Conservation (phyloP, 805 yeast species). For the Zygosaccharomyces rouxii region DNA sequence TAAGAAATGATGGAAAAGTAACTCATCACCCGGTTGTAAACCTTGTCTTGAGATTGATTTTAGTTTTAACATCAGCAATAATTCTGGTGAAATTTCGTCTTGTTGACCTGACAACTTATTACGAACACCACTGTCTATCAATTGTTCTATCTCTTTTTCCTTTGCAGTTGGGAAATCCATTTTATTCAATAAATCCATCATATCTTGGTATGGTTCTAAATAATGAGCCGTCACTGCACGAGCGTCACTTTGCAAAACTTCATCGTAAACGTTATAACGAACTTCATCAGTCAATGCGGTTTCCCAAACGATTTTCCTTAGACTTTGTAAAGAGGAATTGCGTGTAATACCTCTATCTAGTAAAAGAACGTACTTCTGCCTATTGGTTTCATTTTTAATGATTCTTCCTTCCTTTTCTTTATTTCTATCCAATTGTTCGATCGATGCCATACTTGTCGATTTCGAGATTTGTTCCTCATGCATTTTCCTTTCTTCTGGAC, state of each 20-base stretch:
- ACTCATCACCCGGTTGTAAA: conserved; percentile 35
- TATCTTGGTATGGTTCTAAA: conserved; percentile 40
- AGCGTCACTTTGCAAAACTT: conserved; percentile 24
- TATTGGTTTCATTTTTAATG: conserved; percentile 28
- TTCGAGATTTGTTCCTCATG: conserved; percentile 55
- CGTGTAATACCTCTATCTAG: conserved; percentile 33
- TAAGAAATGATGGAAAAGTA: conserved; percentile 33
- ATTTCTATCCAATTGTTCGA: conserved; percentile 31
- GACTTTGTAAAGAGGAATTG: conserved; percentile 26
- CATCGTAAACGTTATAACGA: conserved; percentile 23
- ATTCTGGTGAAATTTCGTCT: conserved; percentile 18
- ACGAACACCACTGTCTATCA: conserved; percentile 19
- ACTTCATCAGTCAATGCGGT: conserved; percentile 25
- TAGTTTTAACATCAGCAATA: conserved; percentile 32
- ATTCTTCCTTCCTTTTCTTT: conserved; percentile 25
- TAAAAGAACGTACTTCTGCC: conserved; percentile 24
- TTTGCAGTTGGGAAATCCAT: conserved; percentile 34
- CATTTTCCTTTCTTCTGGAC: conserved; percentile 44
- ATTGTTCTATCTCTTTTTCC: conserved; percentile 28
- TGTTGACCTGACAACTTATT: conserved; percentile 16
- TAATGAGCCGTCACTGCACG: conserved; percentile 23
- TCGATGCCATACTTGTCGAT: conserved; percentile 33
- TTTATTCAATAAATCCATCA: conserved; percentile 29
- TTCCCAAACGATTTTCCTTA: conserved; percentile 32
- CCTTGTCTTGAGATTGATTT: conserved; percentile 38